Base-by-base conservation (phyloP, 495 filamentous ascomycete species). In the Trichoderma virens region DNA sequence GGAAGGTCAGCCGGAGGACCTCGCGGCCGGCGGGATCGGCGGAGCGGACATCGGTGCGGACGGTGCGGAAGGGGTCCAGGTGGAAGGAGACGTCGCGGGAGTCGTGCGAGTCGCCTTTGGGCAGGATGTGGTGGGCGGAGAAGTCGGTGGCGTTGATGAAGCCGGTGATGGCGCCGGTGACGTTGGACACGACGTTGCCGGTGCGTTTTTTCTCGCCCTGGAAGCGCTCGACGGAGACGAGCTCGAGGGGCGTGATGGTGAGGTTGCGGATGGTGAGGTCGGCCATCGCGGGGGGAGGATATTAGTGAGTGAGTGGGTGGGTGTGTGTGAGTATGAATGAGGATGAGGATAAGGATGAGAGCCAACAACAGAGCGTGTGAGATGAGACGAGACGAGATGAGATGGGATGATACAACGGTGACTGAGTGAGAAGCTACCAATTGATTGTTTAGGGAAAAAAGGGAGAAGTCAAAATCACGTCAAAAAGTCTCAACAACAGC, bases 241-340 rank as follows among this genome's bases (percentile, higher is more conserved):
- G 78, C 54, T 86, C 83, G 32, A 97, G 77, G 1, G 86, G 79
- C 6, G 82, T 90, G 66, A 85, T 78, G 41, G 92, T 93, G 64
- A 97, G 81, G 72, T 98, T 98, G 67, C 93, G 93, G 72, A 98
- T 86, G 5, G 85, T 92, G 54, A 98, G 75, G 63, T 78, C 67
- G 59, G 72, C 69, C 76, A 78, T 75, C 66, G 59, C 62, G 51
- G 27, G 25, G 7, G 2, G 25, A 20, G 47, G n/a, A 7, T 25
- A 27, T 27, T 1, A 25, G 23, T 7, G 11, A 5, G 16, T 51
- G 6, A 51, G 20, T 3, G 1, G 45, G 45, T 4, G 5, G 20
- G 23, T 2, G 45, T 1, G 20, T 2, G 45, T 8, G n/a, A n/a
- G n/a, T 5, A 2, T 51, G 18, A 16, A 11, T 25, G 45, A 51